Conservation (phyloP, 208 protist species). For the Polymyxa betae region DNA sequence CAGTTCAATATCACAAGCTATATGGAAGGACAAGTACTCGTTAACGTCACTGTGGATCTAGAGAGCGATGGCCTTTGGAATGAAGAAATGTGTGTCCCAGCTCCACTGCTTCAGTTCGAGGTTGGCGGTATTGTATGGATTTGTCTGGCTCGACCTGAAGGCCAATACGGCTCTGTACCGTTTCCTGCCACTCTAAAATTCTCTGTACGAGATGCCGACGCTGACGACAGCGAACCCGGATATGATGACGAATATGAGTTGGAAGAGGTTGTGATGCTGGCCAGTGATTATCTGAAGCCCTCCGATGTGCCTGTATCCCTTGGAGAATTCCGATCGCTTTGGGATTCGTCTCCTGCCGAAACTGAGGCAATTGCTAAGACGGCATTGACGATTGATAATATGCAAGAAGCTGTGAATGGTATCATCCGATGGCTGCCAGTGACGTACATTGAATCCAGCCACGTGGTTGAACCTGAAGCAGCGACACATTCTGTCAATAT, state of each 20-base stretch:
- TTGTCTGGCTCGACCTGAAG: slow-evolving; percentile 52
- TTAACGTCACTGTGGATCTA: slow-evolving; percentile 79
- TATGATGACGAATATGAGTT: slow-evolving; percentile 76
- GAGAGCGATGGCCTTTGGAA: slow-evolving; percentile 2
- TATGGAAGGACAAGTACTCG: slow-evolving; percentile 83
- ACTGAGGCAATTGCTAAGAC: not conserved
- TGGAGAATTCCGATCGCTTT: slow-evolving; percentile 29
- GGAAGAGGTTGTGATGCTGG: slow-evolving; percentile 67
- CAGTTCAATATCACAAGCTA: slow-evolving; percentile 91
- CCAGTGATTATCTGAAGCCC: slow-evolving; percentile 70
- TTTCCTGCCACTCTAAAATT: slow-evolving; percentile 73
- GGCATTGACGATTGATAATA: not conserved
- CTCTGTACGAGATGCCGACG: slow-evolving; percentile 71
- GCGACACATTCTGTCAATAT: slow-evolving; percentile 33
- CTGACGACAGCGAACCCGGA: slow-evolving; percentile 61
- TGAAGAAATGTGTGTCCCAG: slow-evolving; percentile 64
- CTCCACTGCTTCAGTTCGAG: slow-evolving; percentile 62
- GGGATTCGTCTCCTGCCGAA: not conserved
- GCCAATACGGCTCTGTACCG: slow-evolving; percentile 55
- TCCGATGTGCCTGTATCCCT: not conserved
- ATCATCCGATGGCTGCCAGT: not conserved
- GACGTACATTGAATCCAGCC: not conserved
- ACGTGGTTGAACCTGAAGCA: not conserved
- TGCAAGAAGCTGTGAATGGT: slow-evolving; percentile 48
- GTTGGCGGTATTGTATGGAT: slow-evolving; percentile 62